Base-by-base conservation (phyloP, 2,329 filamentous ascomycete species). In the Talaromyces pinophilus region DNA sequence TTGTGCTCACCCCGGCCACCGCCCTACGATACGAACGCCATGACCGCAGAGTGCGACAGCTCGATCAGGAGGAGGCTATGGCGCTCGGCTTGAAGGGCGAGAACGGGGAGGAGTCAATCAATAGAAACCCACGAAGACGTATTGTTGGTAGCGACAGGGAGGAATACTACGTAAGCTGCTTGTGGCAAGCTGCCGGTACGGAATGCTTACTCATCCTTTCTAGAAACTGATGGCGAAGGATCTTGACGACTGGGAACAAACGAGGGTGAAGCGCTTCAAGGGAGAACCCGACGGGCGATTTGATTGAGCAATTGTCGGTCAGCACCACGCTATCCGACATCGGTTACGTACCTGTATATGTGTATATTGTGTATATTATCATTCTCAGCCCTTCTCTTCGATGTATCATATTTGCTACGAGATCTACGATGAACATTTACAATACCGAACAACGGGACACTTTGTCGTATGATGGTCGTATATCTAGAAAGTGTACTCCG, bases 201-300 rank as follows among this genome's bases (percentile, higher is more conserved):
- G 50, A 30, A 54, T 54, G 60, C 60, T 62, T 22, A 62, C 60
- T 54, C 46, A 40, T 33, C 46, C 57, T 48, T 38, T 42, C 33
- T 78, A 95, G 91, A 87, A 88, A 80, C 83, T 92, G 46, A 91
- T 92, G 71, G 91, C 92, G 38, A 96, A 96, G 78, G 95, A 98
- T 76, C 81, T 98, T 68, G 94, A 99, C 74, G 87, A 92, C 75
- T 99, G 95, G 95, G 94, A 98, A 78, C 95, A 98, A 81, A 96
- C 95, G 80, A 88, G 96, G 63, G 93, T 98, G 11, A 88, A 97
- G 82, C 85, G 95, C 76, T 85, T 97, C 68, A 89, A 92, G 22
- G 95, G 95, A 71, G 96, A 99, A 79, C 90, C 87, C 68, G 94
- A 99, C 77, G 94, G 94, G 40, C 86, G 92, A 61, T 77, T 97